phyloP scores from a whole-genome alignment of 208 protist species.

The Acanthamoeba royreba region DNA sequence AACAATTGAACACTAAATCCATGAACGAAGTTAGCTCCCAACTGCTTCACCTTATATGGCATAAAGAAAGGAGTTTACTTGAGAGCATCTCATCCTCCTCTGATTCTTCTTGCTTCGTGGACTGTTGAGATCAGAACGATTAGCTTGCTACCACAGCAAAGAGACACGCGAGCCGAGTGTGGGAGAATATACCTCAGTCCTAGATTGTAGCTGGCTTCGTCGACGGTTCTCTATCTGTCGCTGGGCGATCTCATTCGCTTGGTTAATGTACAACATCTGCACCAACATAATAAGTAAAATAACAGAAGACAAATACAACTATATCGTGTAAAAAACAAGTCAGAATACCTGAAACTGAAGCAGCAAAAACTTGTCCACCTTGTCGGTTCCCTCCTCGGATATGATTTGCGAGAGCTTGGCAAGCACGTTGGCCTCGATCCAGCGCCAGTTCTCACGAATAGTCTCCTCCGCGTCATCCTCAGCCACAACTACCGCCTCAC shows the following conservation, averaged over 20 bases:
- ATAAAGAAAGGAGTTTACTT: not conserved
- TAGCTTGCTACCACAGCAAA: not conserved
- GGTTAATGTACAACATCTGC: slow-evolving; percentile 35
- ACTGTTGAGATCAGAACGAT: not conserved
- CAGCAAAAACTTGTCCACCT: not conserved
- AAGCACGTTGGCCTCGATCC: slow-evolving; percentile 21
- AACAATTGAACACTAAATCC: not conserved
- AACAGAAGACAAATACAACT: not conserved
- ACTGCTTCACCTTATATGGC: not conserved
- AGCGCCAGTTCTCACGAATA: not conserved
- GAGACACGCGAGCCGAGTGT: not conserved
- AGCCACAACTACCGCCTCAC: not conserved
- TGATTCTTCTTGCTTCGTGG: not conserved
- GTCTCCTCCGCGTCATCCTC: not conserved
- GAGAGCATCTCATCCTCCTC: not conserved
- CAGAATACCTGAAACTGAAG: slow-evolving; percentile 16
- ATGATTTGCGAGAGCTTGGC: not conserved
- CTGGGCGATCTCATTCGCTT: not conserved
- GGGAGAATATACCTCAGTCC: too few relatives aligned
- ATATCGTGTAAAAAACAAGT: not conserved
- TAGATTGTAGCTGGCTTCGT: not conserved
- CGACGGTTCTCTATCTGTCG: not conserved
- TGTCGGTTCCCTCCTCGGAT: not conserved
- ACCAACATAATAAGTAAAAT: not conserved
- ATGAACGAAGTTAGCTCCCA: not conserved